These are phyloP conservation scores for Malbranchea zuffiana DNA, from an alignment of 2,329 filamentous ascomycete species.

Conservation along the genomic window DNA sequence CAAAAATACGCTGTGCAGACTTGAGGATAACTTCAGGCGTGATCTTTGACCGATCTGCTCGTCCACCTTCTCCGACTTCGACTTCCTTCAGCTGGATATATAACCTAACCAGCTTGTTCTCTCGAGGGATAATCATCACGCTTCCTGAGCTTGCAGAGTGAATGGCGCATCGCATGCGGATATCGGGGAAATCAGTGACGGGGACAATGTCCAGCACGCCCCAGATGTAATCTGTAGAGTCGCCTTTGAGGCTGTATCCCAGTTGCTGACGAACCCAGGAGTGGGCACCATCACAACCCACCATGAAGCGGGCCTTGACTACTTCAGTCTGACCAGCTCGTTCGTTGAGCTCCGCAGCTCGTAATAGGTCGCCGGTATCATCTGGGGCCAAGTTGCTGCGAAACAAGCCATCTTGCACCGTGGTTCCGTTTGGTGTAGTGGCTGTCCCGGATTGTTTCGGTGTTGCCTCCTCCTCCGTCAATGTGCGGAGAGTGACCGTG, in stretches of 20 bases:
- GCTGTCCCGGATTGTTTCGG: slow-evolving; percentile 33
- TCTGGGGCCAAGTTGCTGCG: slow-evolving; percentile 48
- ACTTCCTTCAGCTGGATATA: slow-evolving; percentile 59
- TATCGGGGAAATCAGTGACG: slow-evolving; percentile 64
- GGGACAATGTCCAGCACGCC: slow-evolving; percentile 68
- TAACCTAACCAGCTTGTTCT: slow-evolving; percentile 49
- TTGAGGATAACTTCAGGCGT: slow-evolving; percentile 53
- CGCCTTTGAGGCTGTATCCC: slow-evolving; percentile 46
- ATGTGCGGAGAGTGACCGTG: slow-evolving; percentile 46
- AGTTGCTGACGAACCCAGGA: slow-evolving; percentile 53
- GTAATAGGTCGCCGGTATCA: slow-evolving; percentile 45
- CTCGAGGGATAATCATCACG: slow-evolving; percentile 67
- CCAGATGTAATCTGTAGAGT: slow-evolving; percentile 64
- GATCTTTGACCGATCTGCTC: slow-evolving; percentile 17
- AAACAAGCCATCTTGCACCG: slow-evolving; percentile 44
- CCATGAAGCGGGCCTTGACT: slow-evolving; percentile 56
- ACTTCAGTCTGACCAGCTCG: slow-evolving; percentile 28
- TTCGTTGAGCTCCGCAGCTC: slow-evolving; percentile 1
- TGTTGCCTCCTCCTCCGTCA: slow-evolving; percentile 48
- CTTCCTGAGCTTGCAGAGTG: slow-evolving; percentile 58
- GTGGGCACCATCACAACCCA: slow-evolving; percentile 59
- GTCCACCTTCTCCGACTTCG: slow-evolving; percentile 27
- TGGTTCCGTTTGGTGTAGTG: slow-evolving; percentile 22
- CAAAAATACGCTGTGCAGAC: slow-evolving; percentile 53
- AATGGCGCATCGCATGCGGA: slow-evolving; percentile 68